Percentiles rank a stretch among this genome's conserved stretches.
These are phyloP conservation scores for Fusarium transvaalense DNA, from an alignment of 2,329 filamentous ascomycete genomes.

Conservation along the genomic window DNA sequence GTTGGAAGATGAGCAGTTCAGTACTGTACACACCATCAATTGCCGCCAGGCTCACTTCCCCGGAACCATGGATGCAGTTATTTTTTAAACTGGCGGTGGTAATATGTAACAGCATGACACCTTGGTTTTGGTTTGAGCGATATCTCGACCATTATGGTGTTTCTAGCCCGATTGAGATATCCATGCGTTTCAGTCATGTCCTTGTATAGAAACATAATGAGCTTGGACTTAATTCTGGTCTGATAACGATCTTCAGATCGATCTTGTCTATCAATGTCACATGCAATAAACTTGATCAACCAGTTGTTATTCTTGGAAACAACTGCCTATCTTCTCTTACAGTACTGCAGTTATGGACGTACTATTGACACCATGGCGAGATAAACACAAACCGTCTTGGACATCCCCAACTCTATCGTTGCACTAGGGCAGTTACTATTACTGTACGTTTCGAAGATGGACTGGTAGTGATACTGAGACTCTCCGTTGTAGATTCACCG, in stretches of 20 bases:
- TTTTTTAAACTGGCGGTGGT: constrained; percentile 23
- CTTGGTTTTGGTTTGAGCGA: constrained; percentile 24
- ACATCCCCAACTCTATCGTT: constrained; percentile 15
- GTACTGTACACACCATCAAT: constrained; percentile 40
- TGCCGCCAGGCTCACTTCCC: constrained; percentile 44
- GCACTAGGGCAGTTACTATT: constrained; percentile 17
- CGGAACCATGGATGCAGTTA: constrained; percentile 38
- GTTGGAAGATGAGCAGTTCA: constrained; percentile 3
- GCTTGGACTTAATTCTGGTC: constrained; percentile 41
- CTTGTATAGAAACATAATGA: constrained; percentile 38
- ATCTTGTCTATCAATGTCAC: constrained; percentile 26
- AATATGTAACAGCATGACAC: constrained; percentile 31
- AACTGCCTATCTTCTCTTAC: constrained; percentile 4
- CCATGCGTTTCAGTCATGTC: constrained; percentile 35
- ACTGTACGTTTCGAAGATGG: constrained; percentile 39
- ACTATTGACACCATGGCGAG: constrained; percentile 10
- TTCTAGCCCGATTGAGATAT: constrained; percentile 41
- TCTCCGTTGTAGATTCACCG: constrained; percentile 45
- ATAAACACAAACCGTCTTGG: constrained; percentile 28
- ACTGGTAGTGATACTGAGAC: constrained; percentile 21
- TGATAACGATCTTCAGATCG: constrained; percentile 39
- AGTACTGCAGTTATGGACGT: no score
- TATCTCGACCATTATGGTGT: constrained; percentile 30
- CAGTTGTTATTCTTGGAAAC: constrained; percentile 1
- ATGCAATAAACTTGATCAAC: constrained; percentile 25